Conservation (phyloP, 106 monocot species). For the Xerophyta viscosa region DNA sequence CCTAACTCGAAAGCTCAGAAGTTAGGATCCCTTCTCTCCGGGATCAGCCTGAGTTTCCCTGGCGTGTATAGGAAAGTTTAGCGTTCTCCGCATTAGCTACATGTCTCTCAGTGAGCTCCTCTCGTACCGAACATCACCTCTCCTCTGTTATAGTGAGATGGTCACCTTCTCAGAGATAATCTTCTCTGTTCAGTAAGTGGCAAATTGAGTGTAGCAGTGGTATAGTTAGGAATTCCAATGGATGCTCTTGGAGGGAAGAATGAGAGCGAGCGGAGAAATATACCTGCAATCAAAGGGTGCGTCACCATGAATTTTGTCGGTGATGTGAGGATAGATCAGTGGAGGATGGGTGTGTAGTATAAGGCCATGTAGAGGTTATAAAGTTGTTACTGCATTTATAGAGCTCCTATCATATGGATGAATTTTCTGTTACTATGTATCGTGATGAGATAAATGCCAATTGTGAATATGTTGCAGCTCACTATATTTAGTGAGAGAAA, state of each 20-base stretch:
- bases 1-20: slow-evolving; percentile 36
- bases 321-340: neutral
- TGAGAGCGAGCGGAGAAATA: neutral
- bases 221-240: slow-evolving; percentile 4
- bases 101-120: no score
- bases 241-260: neutral
- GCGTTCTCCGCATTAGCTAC: slow-evolving; percentile 41
- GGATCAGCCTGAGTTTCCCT: neutral
- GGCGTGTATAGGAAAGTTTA: slow-evolving; percentile 27
- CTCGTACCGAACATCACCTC: no score
- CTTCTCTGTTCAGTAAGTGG: neutral
- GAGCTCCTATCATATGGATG: slow-evolving; percentile 3
- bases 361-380: slow-evolving; percentile 1
- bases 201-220: no score
- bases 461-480: no score
- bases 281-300: no score
- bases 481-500: no score
- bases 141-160: no score
- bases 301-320: no score
- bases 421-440: no score
- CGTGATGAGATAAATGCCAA: no score
- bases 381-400: slow-evolving; percentile 12
- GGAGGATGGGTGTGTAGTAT: slow-evolving; percentile 1
- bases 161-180: slow-evolving; percentile 25
- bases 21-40: slow-evolving; percentile 25